Base-by-base conservation (phyloP, 768 basidiomycete species). In the Neoboletus brunneissimus region DNA sequence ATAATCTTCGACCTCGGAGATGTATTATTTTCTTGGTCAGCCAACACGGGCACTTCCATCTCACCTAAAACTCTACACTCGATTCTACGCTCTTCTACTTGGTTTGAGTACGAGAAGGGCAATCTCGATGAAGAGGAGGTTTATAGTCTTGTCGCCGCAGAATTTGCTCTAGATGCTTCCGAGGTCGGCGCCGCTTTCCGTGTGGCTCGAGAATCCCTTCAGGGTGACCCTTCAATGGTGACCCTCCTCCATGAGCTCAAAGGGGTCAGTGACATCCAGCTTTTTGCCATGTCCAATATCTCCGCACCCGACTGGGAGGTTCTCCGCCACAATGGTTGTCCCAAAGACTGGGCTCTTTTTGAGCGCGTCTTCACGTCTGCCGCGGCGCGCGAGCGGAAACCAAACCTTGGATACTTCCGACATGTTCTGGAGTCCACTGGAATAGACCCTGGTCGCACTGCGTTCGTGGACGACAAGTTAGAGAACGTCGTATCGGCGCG, bases 211-310 rank as follows among this genome's bases (percentile, higher is more conserved):
- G 51, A 55, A 3, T 43, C 57, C 40, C 51, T 65, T 31, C 57
- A 54, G 29, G 53, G n/a, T 3, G 35, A 66, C 5, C 10, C 48
- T 34, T 55, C 51, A 31, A 65, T 65, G 64, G 6, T 65, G 10
- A 11, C 54, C 9, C 46, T 65, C 45, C 51, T 65, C n/a, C 61
- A 51, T 5, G 54, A 65, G 9, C 61, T 66, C 38, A 60, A 46
- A 25, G 13, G 22, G 1, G 44, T 46, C 23, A 38, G 1, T 9
- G 48, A 49, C 40, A 55, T 64, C 15, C 48, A 16, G 25, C 31
- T 66, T 7, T 65, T 62, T 10, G 62, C 62, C 53, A 62, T 67
- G 63, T 64, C 65, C 25, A 61, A 66, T 25, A 57, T 67, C 25
- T 63, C 64, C 0, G 49, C 58, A 5, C 64, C 64, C 2, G 64